Evolutionary conservation across 331 rosid genomes (phyloP).

Genomic region (Arachis monticola): DNA sequence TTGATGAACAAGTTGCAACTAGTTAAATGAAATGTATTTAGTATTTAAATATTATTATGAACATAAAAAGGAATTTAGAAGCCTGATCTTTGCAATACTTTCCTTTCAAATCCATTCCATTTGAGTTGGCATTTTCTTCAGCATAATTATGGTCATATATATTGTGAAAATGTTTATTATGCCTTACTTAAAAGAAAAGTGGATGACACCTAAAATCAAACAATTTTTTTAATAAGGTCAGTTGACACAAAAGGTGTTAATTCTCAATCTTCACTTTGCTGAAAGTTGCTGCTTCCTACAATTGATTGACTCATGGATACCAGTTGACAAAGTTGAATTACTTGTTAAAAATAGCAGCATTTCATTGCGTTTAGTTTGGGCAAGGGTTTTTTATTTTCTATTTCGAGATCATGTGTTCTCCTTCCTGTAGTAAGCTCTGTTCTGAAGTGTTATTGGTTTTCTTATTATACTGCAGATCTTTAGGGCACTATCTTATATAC

Average conservation of each 20-base stretch:
- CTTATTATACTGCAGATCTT: slow-evolving; percentile 63
- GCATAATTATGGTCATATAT: too few relatives aligned
- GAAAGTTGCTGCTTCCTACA: slow-evolving; percentile 7
- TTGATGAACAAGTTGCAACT: too few relatives aligned
- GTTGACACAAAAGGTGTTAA: background rate
- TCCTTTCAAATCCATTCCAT: too few relatives aligned
- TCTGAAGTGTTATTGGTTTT: slow-evolving; percentile 18
- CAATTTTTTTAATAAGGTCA: too few relatives aligned
- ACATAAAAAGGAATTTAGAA: too few relatives aligned
- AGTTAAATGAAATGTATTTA: too few relatives aligned
- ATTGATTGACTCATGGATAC: slow-evolving; percentile 8
- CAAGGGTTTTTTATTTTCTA: slow-evolving; percentile 1
- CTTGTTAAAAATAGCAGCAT: background rate
- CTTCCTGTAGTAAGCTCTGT: slow-evolving; percentile 7
- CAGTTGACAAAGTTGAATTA: slow-evolving; percentile 21
- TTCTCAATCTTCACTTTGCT: slow-evolving; percentile 14
- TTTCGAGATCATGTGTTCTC: slow-evolving; percentile 8
- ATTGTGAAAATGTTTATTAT: too few relatives aligned
- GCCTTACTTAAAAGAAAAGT: too few relatives aligned
- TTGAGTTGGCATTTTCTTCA: too few relatives aligned
- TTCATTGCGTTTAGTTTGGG: slow-evolving; percentile 13
- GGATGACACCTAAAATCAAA: too few relatives aligned
- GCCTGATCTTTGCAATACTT: too few relatives aligned
- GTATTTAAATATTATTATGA: too few relatives aligned
- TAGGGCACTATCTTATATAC: slow-evolving; percentile 82